phyloP scores from a whole-genome alignment of 2,329 filamentous ascomycete species.

The Aspergillus sp. region DNA sequence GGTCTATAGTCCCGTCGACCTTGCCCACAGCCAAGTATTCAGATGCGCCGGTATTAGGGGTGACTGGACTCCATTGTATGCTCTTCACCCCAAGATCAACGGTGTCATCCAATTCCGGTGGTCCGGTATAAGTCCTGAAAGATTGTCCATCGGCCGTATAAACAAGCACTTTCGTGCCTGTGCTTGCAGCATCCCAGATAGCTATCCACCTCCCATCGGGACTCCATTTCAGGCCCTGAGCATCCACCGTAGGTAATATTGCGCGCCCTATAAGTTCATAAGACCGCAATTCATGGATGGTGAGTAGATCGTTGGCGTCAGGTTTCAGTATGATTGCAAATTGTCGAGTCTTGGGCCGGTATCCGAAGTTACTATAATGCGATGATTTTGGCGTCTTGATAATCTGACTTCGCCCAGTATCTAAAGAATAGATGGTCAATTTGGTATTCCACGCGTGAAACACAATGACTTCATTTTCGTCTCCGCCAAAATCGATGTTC shows the following conservation, averaged over 20 bases:
- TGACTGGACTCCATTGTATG: constrained; percentile 48
- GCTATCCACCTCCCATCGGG: constrained; percentile 54
- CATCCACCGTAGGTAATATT: constrained; percentile 47
- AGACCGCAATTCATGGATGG: constrained; percentile 30
- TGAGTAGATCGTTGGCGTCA: constrained; percentile 32
- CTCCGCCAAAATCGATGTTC: constrained; percentile 32
- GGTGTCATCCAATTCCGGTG: constrained; percentile 27
- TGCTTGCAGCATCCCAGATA: constrained; percentile 49
- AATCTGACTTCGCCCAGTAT: constrained; percentile 28
- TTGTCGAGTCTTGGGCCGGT: constrained; percentile 34
- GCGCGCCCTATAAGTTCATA: constrained; percentile 29
- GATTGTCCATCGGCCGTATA: constrained; percentile 55
- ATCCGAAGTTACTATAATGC: constrained; percentile 30
- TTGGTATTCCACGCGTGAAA: constrained; percentile 37
- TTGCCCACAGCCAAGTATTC: constrained; percentile 45
- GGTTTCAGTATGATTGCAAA: constrained; percentile 36
- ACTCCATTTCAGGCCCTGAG: constrained; percentile 54
- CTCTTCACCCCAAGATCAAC: constrained; percentile 46
- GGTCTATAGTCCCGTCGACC: constrained; percentile 44
- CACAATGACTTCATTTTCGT: constrained; percentile 31
- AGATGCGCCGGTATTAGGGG: constrained; percentile 16
- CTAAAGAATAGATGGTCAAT: constrained; percentile 29
- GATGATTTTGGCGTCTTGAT: constrained; percentile 37
- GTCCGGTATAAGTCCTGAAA: constrained; percentile 47
- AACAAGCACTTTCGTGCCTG: constrained; percentile 46